Evolutionary conservation across 805 yeast species (phyloP), one percentile per base, ranked within the genome.

Genomic region (Myxozyma melibiosi): DNA sequence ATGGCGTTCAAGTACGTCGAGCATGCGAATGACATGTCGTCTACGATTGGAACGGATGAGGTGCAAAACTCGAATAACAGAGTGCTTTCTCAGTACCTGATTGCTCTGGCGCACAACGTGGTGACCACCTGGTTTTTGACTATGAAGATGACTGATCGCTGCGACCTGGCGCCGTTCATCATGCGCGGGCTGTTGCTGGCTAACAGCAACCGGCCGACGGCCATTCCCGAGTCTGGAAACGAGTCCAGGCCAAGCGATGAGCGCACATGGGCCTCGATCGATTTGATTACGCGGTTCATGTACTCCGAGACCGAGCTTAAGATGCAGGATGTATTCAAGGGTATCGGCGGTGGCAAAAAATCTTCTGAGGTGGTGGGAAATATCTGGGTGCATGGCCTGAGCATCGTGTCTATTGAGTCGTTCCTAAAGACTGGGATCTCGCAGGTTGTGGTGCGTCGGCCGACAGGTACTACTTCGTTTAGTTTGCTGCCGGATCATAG

Each of bases 1-100:
- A 86, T 90, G 68, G 85, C 90, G 0, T 87, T 90, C 74, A 84
- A 85, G 65, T 85, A 84, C 65, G 85, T 89, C 53, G 88, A 87
- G 66, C 84, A 84, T 66, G 82, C 89, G 1, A 76, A 79, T 50
- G 90, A 86, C 63, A 62, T 58, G 44, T 46, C 62, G 1, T 22
- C 59, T 24, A 27, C 33, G n/a, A 20, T 40, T 18, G 28, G 27
- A n/a, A 18, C 43, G 4, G 41, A 27, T 11, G 52, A 37, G 16
- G 67, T 70, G 54, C 63, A 73, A 61, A 63, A 70, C 48, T 62
- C 74, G 67, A 49, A 66, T 37, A 53, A 49, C 20, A 20, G 50
- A 18, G 76, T 78, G 1, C 65, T 87, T 43, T 77, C 87, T 0
- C 83, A 81, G 48, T 89, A 87, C 67, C 73, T 85, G 28, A 73